phyloP scores from a whole-genome alignment of 176 grass and related monocot species.

The Eremochloa ophiuroides region DNA sequence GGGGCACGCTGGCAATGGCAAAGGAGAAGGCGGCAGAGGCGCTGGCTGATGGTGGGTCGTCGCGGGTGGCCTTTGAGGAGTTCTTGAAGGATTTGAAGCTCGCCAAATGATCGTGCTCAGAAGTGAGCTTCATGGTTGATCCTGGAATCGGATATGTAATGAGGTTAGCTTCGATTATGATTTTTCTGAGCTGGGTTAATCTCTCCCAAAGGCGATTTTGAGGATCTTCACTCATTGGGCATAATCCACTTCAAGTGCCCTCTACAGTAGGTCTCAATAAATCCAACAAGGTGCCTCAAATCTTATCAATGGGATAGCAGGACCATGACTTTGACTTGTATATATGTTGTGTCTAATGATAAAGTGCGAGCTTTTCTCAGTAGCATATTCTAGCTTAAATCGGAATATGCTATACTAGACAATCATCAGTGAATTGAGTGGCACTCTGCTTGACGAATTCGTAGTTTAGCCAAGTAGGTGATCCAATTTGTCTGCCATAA shows the following conservation, averaged over 20 bases:
- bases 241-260: background rate
- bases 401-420: background rate
- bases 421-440: background rate
- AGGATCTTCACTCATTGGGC: background rate
- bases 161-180: background rate
- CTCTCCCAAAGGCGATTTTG: background rate
- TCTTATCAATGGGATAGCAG: background rate
- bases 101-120: background rate
- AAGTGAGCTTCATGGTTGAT: background rate
- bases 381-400: background rate
- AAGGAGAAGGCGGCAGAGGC: slow-evolving; percentile 35
- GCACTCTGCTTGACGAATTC: background rate
- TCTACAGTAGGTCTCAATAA: no score
- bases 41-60: slow-evolving; percentile 21
- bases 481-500: background rate
- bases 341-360: background rate
- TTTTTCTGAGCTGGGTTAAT: background rate
- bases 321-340: background rate
- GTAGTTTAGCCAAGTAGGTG: background rate
- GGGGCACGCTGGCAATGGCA: slow-evolving; percentile 5
- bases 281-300: no score
- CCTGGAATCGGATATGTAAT: background rate
- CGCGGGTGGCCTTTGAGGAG: slow-evolving; percentile 6
- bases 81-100: slow-evolving; percentile 35
- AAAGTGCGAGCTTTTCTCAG: background rate